Percentiles rank a stretch among this genome's conserved stretches.
Evolutionary conservation across 176 grass and related monocot species (phyloP).

Genomic region (Thinopyrum elongatum): DNA sequence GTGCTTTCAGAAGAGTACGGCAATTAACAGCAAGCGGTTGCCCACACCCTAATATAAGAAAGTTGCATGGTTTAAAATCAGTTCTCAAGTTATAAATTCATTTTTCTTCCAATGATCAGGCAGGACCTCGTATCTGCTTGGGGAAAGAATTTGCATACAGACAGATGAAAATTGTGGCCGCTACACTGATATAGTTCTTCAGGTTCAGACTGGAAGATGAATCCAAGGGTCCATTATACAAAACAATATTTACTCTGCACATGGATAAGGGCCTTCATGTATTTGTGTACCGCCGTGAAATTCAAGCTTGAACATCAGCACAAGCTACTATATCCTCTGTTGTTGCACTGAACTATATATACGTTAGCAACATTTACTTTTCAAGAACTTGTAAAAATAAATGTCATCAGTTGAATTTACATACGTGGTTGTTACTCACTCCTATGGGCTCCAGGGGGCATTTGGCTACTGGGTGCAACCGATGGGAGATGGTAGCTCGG

Average conservation of each 20-base stretch:
- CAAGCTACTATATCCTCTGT: neutral
- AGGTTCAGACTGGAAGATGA: constrained; percentile 42
- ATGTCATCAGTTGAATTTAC: no score
- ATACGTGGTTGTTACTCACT: no score
- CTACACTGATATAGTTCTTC: constrained; percentile 43
- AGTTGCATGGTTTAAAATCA: neutral
- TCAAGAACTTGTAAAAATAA: neutral
- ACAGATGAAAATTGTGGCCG: constrained; percentile 64
- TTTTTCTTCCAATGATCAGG: constrained; percentile 20
- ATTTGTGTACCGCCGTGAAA: neutral
- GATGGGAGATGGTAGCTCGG: no score
- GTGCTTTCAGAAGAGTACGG: neutral
- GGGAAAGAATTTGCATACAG: constrained; percentile 65
- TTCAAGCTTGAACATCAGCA: neutral
- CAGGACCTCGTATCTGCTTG: constrained; percentile 57
- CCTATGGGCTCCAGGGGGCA: no score
- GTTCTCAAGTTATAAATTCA: neutral
- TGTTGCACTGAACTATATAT: neutral
- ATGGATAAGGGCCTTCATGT: constrained; percentile 38
- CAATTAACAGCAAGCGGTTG: neutral
- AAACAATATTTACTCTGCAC: constrained; percentile 26
- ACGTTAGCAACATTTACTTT: neutral
- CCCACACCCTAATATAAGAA: no score
- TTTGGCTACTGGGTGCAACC: no score
- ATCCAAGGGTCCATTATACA: constrained; percentile 22